phyloP scores from a whole-genome alignment of 2,329 filamentous ascomycete genomes.

The Neophaeococcomyces mojaviensis region DNA sequence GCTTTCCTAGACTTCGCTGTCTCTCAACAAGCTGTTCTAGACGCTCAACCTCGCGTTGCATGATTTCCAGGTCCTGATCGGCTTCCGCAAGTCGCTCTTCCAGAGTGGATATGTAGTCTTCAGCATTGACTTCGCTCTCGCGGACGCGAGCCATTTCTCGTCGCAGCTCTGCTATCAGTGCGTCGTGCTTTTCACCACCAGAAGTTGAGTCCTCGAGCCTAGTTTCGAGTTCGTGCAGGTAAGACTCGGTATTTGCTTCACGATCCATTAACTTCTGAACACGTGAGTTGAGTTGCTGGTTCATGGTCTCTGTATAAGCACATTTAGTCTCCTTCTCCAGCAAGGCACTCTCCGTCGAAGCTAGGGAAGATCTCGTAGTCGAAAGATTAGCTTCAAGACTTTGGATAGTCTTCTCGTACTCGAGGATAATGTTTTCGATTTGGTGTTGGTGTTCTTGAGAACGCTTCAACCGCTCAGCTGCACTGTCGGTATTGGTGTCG shows the following conservation, averaged over 20 bases:
- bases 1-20: conserved; percentile 86
- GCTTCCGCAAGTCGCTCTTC: conserved; percentile 93
- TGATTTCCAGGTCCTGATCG: conserved; percentile 89
- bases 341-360: conserved; percentile 75
- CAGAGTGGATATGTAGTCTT: conserved; percentile 94
- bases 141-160: conserved; percentile 83
- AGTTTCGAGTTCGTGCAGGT: conserved; percentile 82
- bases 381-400: conserved; percentile 84
- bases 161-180: conserved; percentile 75
- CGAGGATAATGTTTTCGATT: conserved; percentile 89
- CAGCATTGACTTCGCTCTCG: conserved; percentile 81
- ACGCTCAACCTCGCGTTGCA: conserved; percentile 93
- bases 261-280: conserved; percentile 91
- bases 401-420: conserved; percentile 98
- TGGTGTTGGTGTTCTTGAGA: conserved; percentile 95
- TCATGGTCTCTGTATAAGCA: conserved; percentile 86
- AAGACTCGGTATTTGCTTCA: conserved; percentile 83
- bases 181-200: conserved; percentile 86
- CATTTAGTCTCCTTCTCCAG: conserved; percentile 91
- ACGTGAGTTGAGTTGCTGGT: conserved; percentile 77
- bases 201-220: conserved; percentile 85
- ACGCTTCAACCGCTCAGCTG: conserved; percentile 80
- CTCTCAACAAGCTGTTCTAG: conserved; percentile 92
- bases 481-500: conserved; percentile 64
- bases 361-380: conserved; percentile 74